Evolutionary conservation across 148 eudicot species (phyloP).

Genomic region (Pouteria glomerata): DNA sequence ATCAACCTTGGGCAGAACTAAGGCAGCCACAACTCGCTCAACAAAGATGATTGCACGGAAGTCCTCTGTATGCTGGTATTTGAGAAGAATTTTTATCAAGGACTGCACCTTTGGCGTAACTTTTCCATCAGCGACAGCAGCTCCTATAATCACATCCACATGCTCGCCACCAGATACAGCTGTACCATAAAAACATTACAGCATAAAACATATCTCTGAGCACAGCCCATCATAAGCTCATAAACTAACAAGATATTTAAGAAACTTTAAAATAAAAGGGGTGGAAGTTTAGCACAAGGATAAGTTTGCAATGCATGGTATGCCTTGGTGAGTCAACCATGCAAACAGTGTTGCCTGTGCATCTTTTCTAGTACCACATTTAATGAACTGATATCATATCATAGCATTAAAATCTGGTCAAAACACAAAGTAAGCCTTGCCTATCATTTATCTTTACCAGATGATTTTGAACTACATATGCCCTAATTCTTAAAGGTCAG

Average conservation of each 20-base stretch:
- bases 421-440: background rate
- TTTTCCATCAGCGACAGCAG: constrained; percentile 98
- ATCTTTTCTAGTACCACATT: background rate
- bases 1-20: constrained; percentile 95
- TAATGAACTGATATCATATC: background rate
- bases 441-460: background rate
- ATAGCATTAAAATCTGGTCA: background rate
- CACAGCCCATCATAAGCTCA: constrained; percentile 3
- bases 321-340: background rate
- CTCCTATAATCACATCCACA: constrained; percentile 90
- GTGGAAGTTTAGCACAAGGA: background rate
- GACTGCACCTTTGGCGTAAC: constrained; percentile 98
- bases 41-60: constrained; percentile 96
- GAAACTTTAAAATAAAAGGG: background rate
- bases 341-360: background rate
- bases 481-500: background rate
- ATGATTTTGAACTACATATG: background rate
- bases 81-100: constrained; percentile 77
- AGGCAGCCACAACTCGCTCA: constrained; percentile 92
- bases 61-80: constrained; percentile 82
- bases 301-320: background rate
- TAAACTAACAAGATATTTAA: background rate
- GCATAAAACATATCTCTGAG: background rate
- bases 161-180: constrained; percentile 99
- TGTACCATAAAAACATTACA: constrained; percentile 23